Evolutionary conservation across 495 filamentous ascomycete species (phyloP).

Genomic region (Hyphodiscus hymeniophilus): DNA sequence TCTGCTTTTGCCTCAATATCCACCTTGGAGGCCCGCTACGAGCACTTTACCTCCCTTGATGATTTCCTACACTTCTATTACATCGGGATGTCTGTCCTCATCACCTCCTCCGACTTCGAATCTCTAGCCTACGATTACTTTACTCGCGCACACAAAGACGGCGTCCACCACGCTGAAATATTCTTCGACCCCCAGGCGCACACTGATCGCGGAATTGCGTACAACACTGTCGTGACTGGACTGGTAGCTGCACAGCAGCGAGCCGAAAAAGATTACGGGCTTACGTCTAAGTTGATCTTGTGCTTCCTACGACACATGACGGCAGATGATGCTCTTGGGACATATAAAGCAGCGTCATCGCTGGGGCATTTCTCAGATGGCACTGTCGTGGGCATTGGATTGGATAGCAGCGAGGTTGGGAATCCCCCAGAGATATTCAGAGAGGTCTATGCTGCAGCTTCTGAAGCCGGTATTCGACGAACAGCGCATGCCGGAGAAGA

Average conservation of each 20-base stretch:
- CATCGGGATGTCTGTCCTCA: conserved; percentile 63
- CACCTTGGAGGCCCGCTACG: conserved; percentile 51
- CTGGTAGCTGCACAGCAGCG: conserved; percentile 49
- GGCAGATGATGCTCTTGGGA: conserved; percentile 37
- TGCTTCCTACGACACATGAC: conserved; percentile 66
- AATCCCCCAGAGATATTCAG: conserved; percentile 58
- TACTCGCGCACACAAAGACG: conserved; percentile 50
- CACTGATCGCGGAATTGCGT: conserved; percentile 50
- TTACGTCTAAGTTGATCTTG: conserved; percentile 55
- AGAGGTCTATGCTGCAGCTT: conserved; percentile 47
- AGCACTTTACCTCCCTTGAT: conserved; percentile 58
- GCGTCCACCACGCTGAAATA: conserved; percentile 66
- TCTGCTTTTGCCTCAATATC: conserved; percentile 51
- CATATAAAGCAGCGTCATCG: conserved; percentile 40
- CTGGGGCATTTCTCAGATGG: conserved; percentile 44
- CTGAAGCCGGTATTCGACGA: conserved; percentile 39
- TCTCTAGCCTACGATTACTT: conserved; percentile 70
- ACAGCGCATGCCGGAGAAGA: conserved; percentile 75
- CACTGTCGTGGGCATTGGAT: conserved; percentile 53
- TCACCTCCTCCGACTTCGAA: conserved; percentile 55
- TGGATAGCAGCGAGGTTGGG: conserved; percentile 56
- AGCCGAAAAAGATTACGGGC: conserved; percentile 53
- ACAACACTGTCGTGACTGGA: conserved; percentile 50
- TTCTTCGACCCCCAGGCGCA: conserved; percentile 81
- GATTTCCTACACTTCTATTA: conserved; percentile 77